These are phyloP conservation scores for Chlorella sp. DNA, from an alignment of 139 green algal genomes.

Conservation along the genomic window DNA sequence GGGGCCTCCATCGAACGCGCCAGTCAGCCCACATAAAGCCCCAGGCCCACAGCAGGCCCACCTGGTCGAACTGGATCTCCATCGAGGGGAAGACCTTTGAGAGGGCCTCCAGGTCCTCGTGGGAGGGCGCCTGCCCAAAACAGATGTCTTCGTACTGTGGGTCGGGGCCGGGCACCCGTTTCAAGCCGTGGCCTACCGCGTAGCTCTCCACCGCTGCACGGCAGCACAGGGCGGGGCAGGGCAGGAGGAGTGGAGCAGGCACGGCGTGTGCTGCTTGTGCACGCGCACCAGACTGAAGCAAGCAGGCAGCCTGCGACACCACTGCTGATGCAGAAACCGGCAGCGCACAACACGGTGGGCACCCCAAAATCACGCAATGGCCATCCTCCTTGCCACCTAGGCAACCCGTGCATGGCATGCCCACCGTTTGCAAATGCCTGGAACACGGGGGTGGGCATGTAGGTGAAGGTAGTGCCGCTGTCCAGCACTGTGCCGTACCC, in stretches of 20 bases:
- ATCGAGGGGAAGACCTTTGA: constrained; percentile 73
- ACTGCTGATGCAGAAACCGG: not conserved
- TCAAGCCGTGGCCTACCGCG: constrained; percentile 25
- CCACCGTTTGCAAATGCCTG: constrained; percentile 52
- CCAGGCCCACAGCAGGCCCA: too few species aligned
- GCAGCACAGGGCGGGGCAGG: not conserved
- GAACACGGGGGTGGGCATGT: constrained; percentile 85
- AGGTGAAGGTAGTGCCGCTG: constrained; percentile 96
- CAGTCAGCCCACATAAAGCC: too few species aligned
- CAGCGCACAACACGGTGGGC: not conserved
- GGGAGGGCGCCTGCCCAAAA: constrained; percentile 65
- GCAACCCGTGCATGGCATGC: constrained; percentile 30
- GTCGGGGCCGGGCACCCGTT: constrained; percentile 46
- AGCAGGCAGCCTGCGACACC: not conserved
- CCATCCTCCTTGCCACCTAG: not conserved
- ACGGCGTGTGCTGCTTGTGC: not conserved
- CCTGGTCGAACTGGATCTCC: constrained; percentile 66
- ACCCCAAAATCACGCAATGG: too few species aligned
- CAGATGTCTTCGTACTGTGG: constrained; percentile 91
- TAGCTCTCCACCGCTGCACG: constrained; percentile 24
- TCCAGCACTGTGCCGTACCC: constrained; percentile 95
- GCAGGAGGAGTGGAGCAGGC: not conserved
- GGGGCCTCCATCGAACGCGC: constrained; percentile 63
- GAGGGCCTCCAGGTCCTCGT: constrained; percentile 53
- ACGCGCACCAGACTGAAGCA: not conserved